phyloP scores from a whole-genome alignment of 352 stramenopile species.

The Plasmopara viticola region DNA sequence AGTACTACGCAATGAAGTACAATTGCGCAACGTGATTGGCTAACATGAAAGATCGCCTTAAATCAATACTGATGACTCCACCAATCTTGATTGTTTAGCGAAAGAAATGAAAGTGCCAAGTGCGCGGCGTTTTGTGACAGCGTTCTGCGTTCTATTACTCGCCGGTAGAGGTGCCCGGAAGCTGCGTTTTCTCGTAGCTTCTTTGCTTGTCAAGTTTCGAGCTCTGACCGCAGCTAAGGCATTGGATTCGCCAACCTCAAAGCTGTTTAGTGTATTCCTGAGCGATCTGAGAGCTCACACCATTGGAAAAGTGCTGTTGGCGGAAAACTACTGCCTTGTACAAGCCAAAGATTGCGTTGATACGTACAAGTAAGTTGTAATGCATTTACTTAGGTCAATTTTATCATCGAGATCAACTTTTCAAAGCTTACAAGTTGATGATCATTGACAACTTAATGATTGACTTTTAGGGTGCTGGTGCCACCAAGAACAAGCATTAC shows the following conservation, averaged over 20 bases:
- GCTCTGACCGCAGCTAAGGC: constrained; percentile 12
- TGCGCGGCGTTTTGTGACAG: constrained; percentile 28
- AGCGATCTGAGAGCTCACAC: constrained; percentile 37
- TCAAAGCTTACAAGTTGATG: constrained; percentile 1
- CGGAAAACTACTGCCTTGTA: constrained; percentile 50
- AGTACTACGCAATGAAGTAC: too few relatives aligned
- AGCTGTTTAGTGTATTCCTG: constrained; percentile 71
- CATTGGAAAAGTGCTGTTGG: constrained; percentile 62
- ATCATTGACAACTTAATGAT: constrained; percentile 6
- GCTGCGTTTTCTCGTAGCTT: constrained; percentile 30
- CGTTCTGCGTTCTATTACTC: constrained; percentile 30
- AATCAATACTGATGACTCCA: too few relatives aligned
- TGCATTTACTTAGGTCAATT: constrained; percentile 1
- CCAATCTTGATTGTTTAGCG: too few relatives aligned
- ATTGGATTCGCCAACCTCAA: constrained; percentile 27
- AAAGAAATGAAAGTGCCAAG: constrained; percentile 28
- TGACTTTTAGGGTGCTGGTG: constrained; percentile 47
- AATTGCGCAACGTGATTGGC: too few relatives aligned
- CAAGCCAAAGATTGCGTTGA: constrained; percentile 33
- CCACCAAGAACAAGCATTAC: constrained; percentile 64
- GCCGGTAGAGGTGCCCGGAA: constrained; percentile 14
- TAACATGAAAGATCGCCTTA: too few relatives aligned
- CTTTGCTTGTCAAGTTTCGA: constrained; percentile 25
- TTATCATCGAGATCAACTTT: neutral
- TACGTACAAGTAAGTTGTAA: constrained; percentile 46